Conservation (phyloP, 2,329 filamentous ascomycete genomes). For the Colletotrichum aenigma region DNA sequence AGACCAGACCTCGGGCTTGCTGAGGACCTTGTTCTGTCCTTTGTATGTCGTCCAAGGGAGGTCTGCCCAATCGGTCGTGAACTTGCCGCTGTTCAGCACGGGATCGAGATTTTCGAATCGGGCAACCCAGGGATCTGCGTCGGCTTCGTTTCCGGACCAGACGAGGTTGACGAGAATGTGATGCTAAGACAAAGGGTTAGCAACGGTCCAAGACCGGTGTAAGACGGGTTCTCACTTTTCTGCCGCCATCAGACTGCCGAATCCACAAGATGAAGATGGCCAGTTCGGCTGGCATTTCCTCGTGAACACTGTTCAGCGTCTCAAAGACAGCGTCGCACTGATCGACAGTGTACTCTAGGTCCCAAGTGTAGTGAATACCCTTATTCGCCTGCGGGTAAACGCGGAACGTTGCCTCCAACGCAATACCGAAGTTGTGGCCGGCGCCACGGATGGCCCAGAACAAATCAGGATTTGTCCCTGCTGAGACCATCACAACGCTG, state of each 20-base stretch:
- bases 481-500: slow-evolving; percentile 24
- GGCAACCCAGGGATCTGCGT: neutral
- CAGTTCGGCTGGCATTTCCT: slow-evolving; percentile 28
- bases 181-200: neutral
- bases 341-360: slow-evolving; percentile 26
- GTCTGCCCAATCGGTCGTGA: neutral
- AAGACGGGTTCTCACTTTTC: slow-evolving; percentile 25
- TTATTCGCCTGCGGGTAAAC: slow-evolving; percentile 35
- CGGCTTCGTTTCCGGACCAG: slow-evolving; percentile 1
- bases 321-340: slow-evolving; percentile 35
- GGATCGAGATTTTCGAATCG: neutral
- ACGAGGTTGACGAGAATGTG: slow-evolving; percentile 9
- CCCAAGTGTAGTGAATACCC: slow-evolving; percentile 26
- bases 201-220: slow-evolving; percentile 18
- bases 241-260: slow-evolving; percentile 22
- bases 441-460: slow-evolving; percentile 56
- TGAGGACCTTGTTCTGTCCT: slow-evolving; percentile 6
- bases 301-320: slow-evolving; percentile 35
- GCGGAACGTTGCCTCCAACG: slow-evolving; percentile 48
- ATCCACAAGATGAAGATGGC: slow-evolving; percentile 36
- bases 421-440: slow-evolving; percentile 54
- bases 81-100: neutral
- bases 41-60: slow-evolving; percentile 15
- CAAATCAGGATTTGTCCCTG: slow-evolving; percentile 36
- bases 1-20: slow-evolving; percentile 10